Evolutionary conservation across 2,329 filamentous ascomycete species (phyloP), one percentile per base, ranked within the genome.

Genomic region (Aspergillus luchuensis): DNA sequence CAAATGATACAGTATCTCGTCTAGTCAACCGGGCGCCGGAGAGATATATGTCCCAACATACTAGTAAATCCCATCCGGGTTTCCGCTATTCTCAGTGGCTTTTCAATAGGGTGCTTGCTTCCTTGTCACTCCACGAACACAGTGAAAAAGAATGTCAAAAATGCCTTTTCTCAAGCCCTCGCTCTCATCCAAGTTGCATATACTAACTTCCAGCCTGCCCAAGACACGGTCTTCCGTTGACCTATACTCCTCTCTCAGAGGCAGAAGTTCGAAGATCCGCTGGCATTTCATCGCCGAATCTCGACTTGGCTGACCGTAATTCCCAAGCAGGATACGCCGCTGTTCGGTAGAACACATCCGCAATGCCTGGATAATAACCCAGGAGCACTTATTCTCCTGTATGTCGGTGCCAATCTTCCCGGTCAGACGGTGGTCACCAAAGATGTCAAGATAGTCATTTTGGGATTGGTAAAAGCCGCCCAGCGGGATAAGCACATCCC

Each of bases 331-430:
- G 10, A 50, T 3, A 7, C 11, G 4, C 17, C 45, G 28, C 15
- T 57, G 28, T 10, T 15, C 21, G 2, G 5, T 8, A 19, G 25
- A 33, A 13, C 56, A 57, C 33, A 47, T 28, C 23, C 19, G 7
- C 15, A 57, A n/a, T 6, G 45, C 45, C 33, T 45, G 28, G 1
- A 51, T 38, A 6, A 50, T 38, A 33, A 98, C 83, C 95, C 95
- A 99, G 41, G 91, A 95, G 85, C 95, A 98, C 85, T 99, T 99
- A 86, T 98, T 98, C 82, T 99, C 95, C 84, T 92, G 89, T 78
- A 99, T 98, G 74, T 99, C 95, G 60, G 94, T 99, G 66, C 95
- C 95, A 66, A 98, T 96, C 86, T 98, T 99, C 78, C 95, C 95
- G 74, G 98, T 94, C 72, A 91, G 86, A 71, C 91, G 87, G 38